phyloP scores from a whole-genome alignment of 2,329 filamentous ascomycete genomes.

The Gyromitra esculenta region DNA sequence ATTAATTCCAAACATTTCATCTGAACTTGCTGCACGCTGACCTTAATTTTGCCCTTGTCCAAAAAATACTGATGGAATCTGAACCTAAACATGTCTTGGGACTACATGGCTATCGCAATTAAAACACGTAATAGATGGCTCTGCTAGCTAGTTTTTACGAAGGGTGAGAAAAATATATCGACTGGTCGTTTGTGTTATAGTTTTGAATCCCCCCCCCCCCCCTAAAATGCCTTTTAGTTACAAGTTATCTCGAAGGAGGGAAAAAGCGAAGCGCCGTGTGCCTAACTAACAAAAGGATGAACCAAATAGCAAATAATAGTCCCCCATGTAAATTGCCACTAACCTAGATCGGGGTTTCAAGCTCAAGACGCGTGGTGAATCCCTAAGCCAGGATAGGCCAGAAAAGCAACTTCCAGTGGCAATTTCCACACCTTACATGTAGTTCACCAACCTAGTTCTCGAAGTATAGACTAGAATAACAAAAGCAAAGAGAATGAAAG shows the following conservation, averaged over 20 bases:
- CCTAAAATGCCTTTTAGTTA: neutral
- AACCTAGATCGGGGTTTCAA: neutral
- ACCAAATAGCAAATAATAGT: neutral
- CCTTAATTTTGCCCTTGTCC: neutral
- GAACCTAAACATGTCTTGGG: neutral
- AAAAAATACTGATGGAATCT: neutral
- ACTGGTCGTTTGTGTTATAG: neutral
- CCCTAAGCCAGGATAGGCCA: conserved; percentile 1
- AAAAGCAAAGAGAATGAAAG: conserved; percentile 9
- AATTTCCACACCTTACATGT: neutral
- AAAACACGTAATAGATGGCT: too few relatives aligned
- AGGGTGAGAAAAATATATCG: too few relatives aligned
- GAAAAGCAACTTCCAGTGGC: neutral
- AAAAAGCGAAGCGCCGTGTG: neutral
- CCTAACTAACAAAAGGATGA: neutral
- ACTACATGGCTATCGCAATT: too few relatives aligned
- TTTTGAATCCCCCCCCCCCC: neutral
- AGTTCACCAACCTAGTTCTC: neutral
- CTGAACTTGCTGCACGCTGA: neutral
- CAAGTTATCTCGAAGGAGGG: neutral
- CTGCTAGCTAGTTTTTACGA: too few relatives aligned
- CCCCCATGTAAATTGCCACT: neutral
- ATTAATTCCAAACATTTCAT: neutral
- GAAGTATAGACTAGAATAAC: neutral
- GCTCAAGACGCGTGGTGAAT: neutral